Conservation (phyloP, 352 stramenopile species). For the Paralagenidium karlingii region DNA sequence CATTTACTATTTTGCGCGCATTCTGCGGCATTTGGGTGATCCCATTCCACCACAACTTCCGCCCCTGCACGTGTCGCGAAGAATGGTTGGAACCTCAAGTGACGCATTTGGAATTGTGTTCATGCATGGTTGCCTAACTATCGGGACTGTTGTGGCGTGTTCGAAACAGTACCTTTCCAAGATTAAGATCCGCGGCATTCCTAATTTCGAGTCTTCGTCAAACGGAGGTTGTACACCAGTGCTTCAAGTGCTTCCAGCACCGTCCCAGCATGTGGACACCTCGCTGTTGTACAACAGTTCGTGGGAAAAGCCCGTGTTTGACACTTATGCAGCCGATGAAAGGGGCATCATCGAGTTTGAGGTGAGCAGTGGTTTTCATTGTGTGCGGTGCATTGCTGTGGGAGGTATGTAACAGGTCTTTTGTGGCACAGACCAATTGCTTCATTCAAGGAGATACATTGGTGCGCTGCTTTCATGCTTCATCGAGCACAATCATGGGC, state of each 20-base stretch:
- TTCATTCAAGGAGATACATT: conserved; percentile 58
- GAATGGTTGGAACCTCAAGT: too few relatives aligned
- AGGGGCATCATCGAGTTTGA: conserved; percentile 42
- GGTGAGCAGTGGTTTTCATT: conserved; percentile 7
- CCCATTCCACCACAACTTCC: conserved; percentile 40
- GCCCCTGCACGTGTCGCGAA: conserved; percentile 35
- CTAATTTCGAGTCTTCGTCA: conserved; percentile 55
- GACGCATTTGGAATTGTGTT: too few relatives aligned
- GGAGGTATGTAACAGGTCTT: neutral
- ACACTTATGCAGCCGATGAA: conserved; percentile 39
- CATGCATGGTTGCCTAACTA: too few relatives aligned
- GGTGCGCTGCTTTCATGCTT: conserved; percentile 65
- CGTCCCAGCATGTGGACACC: conserved; percentile 38
- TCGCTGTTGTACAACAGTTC: conserved; percentile 58
- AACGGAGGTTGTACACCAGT: conserved; percentile 46
- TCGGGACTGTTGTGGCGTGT: too few relatives aligned
- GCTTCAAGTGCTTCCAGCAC: conserved; percentile 46
- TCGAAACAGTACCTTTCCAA: too few relatives aligned
- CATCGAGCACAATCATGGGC: conserved; percentile 49
- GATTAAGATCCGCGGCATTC: conserved; percentile 45
- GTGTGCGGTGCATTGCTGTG: neutral
- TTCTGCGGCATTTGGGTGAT: conserved; percentile 28
- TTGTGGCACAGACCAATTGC: conserved; percentile 32
- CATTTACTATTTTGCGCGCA: conserved; percentile 82
- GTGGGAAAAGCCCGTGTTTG: conserved; percentile 47